Conservation (phyloP, 345 rosid genomes). For the Eucalyptus caleyi region DNA sequence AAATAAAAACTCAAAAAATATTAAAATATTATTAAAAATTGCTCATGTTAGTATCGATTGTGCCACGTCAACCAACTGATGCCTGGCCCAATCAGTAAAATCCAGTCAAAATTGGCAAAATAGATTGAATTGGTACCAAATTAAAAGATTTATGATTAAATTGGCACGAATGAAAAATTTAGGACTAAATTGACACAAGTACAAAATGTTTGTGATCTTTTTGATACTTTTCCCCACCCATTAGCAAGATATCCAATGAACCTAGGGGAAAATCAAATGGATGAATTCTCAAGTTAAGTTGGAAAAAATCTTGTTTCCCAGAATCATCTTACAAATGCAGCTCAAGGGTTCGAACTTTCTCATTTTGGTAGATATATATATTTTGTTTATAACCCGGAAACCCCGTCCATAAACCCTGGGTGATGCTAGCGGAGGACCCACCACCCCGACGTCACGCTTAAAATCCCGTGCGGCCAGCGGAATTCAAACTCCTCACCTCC, state of each 20-base stretch:
- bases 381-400: background rate
- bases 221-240: rapidly evolving
- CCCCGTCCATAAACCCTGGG: too few relatives aligned
- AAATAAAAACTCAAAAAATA: too few relatives aligned
- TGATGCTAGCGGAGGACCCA: too few relatives aligned
- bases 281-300: background rate
- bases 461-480: too few relatives aligned
- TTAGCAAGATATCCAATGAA: rapidly evolving
- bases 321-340: background rate
- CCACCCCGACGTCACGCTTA: too few relatives aligned
- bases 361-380: background rate
- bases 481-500: too few relatives aligned
- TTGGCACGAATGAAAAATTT: rapidly evolving
- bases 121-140: rapidly evolving
- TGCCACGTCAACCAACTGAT: rapidly evolving
- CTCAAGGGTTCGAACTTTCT: background rate
- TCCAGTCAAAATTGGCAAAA: rapidly evolving
- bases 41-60: rapidly evolving
- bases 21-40: too few relatives aligned
- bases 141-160: too few relatives aligned
- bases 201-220: too few relatives aligned
- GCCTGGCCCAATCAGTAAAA: rapidly evolving
- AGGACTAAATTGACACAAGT: rapidly evolving
- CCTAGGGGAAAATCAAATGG: too few relatives aligned
- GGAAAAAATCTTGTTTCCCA: background rate